These are phyloP conservation scores for Colletotrichum eleusines DNA, from an alignment of 2,329 filamentous ascomycete genomes.

Conservation along the genomic window DNA sequence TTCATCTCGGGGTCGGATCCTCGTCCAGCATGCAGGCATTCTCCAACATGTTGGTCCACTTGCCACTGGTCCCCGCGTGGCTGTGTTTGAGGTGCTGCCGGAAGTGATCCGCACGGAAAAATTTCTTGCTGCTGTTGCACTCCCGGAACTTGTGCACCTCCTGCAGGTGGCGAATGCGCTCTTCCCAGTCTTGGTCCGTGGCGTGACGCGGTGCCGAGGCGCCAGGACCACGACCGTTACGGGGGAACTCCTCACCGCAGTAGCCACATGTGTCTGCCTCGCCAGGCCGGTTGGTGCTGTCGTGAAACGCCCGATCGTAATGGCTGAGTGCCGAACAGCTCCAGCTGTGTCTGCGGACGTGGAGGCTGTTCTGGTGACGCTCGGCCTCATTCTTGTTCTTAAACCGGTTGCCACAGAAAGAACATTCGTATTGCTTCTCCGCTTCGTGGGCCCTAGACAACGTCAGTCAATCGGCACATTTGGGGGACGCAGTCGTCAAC, in stretches of 20 bases:
- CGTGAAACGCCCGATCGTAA: constrained; percentile 87
- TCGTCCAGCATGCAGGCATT: constrained; percentile 95
- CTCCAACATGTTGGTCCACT: constrained; percentile 99
- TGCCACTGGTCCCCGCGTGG: constrained; percentile 94
- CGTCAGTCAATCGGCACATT: constrained; percentile 43
- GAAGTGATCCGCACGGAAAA: constrained; percentile 97
- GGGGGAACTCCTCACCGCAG: constrained; percentile 89
- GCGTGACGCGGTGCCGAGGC: constrained; percentile 58
- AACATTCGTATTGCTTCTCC: constrained; percentile 96
- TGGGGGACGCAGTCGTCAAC: constrained; percentile 47
- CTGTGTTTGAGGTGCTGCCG: constrained; percentile 98
- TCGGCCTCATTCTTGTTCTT: constrained; percentile 99
- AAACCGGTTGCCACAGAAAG: constrained; percentile 93
- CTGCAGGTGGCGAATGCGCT: constrained; percentile 86
- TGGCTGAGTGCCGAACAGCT: constrained; percentile 88
- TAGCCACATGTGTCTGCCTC: constrained; percentile 90
- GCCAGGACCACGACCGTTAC: constrained; percentile 59
- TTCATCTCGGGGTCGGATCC: constrained; percentile 67
- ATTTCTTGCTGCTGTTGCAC: constrained; percentile 98
- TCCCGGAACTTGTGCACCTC: constrained; percentile 96
- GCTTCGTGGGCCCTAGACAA: constrained; percentile 81
- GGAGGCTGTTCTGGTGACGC: constrained; percentile 93
- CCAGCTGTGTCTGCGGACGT: constrained; percentile 94
- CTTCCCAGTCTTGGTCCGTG: constrained; percentile 90
- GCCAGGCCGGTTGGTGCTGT: constrained; percentile 75